A percentile compares a stretch with the other conserved stretches of the same genome.
These are phyloP conservation scores for Thraustotheca clavata DNA, from an alignment of 352 stramenopile genomes.

Conservation along the genomic window DNA sequence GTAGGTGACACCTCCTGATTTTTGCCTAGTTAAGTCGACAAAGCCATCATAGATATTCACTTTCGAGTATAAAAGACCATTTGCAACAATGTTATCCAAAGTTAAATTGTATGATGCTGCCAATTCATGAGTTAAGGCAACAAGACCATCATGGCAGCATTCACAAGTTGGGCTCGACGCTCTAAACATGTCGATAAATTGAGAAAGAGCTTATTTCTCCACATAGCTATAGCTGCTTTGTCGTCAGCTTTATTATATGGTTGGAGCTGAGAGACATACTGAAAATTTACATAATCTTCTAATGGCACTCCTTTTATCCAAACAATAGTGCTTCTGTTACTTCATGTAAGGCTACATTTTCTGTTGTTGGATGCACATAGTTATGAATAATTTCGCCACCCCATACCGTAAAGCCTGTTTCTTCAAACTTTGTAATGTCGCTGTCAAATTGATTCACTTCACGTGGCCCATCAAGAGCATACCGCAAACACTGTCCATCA, in stretches of 20 bases:
- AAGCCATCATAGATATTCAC: background rate
- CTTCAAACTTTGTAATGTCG: background rate
- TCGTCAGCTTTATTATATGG: background rate
- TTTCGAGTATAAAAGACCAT: background rate
- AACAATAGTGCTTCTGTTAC: background rate
- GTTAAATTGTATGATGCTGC: background rate
- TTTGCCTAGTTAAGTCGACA: background rate
- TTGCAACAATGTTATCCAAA: background rate
- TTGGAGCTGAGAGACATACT: background rate
- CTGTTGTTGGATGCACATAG: background rate
- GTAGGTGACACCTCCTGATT: background rate
- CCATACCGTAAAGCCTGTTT: background rate
- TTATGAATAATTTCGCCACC: background rate
- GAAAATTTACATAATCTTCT: background rate
- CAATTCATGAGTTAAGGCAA: background rate
- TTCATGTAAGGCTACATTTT: background rate
- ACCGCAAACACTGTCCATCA: background rate
- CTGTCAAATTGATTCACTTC: background rate
- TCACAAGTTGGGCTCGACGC: background rate
- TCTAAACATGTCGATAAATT: background rate
- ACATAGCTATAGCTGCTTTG: background rate
- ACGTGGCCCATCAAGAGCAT: background rate
- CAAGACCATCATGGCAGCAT: background rate
- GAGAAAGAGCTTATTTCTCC: background rate
- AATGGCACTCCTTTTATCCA: background rate